Evolutionary conservation across 2,329 filamentous ascomycete genomes (phyloP).

Genomic region (Aspergillus pseudotamarii): DNA sequence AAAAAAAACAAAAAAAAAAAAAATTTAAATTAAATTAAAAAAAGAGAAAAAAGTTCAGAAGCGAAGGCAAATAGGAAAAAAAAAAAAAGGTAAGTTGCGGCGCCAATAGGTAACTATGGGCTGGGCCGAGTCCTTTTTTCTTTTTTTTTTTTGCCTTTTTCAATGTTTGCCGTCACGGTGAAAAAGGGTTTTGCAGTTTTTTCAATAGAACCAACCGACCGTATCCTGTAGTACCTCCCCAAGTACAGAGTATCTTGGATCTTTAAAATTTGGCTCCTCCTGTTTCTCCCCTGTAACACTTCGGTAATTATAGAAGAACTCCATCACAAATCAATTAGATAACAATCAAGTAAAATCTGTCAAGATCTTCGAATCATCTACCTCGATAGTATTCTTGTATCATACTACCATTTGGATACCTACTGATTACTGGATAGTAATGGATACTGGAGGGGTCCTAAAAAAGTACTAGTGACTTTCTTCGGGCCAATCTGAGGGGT

Average conservation of each 20-base stretch:
- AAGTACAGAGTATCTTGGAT: background rate
- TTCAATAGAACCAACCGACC: slow-evolving; percentile 1
- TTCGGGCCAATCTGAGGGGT: slow-evolving; percentile 13
- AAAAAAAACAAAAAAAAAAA: background rate
- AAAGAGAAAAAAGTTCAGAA: slow-evolving; percentile 7
- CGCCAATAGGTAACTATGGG: background rate
- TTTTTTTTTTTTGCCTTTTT: too few relatives aligned
- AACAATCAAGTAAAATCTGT: background rate
- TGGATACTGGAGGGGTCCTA: background rate
- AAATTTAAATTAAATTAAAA: too few relatives aligned
- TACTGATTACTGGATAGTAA: background rate
- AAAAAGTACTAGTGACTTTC: background rate
- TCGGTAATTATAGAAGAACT: background rate
- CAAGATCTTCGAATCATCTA: background rate
- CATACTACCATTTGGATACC: background rate
- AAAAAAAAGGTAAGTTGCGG: slow-evolving; percentile 3
- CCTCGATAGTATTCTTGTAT: background rate
- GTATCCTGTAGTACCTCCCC: background rate
- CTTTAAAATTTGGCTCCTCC: background rate
- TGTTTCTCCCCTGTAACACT: background rate
- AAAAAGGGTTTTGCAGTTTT: slow-evolving; percentile 2
- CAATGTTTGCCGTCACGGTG: background rate
- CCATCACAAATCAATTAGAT: background rate
- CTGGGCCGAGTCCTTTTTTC: background rate
- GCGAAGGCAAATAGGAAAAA: slow-evolving; percentile 9